Evolutionary conservation across 2,329 filamentous ascomycete species (phyloP), one percentile per base, ranked within the genome.

Genomic region (Parafenestella ontariensis): DNA sequence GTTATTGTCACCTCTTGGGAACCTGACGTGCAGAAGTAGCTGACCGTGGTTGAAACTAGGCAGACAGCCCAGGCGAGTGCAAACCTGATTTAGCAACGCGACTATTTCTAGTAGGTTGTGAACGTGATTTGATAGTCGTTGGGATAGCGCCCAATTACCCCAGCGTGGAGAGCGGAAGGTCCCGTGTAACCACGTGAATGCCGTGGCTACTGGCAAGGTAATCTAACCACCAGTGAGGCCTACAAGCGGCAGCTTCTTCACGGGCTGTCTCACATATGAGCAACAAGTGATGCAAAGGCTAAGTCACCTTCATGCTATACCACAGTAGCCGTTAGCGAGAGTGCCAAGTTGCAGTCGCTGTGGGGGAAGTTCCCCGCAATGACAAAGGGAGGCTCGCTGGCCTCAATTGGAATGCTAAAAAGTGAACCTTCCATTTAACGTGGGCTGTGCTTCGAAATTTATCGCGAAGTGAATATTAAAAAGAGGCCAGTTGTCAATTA

Each of bases 401-500:
- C 13, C 15, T 20, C 5, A 5, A 43, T 43, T 26, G 17, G 24
- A n/a, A 8, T 17, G 23, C 7, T 20, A 10, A n/a, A 8, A 43
- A 17, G 29, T 26, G 11, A n/a, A 43, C 9, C 6, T 9, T 20
- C 4, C 7, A 11, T 18, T n/a, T 17, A 43, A 43, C 17, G 26
- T 20, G 40, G 41, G 1, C n/a, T 39, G 24, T 26, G 39, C 39
- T 53, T 40, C n/a, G 36, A 37, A 24, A 17, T 39, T 34, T 39
- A 44, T 40, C 28, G 26, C 42, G 18, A 24, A 17, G 11, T 49
- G 49, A 41, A 37, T 21, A 39, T 31, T n/a, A 26, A 33, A 34
- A 49, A 61, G 44, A 57, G 59, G 65, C 65, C 65, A 67, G 64
- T 52, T 68, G 65, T 58, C 65, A 58, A 31, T 52, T 37, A 31